Base-by-base conservation (phyloP, 2,329 filamentous ascomycete genomes). In the Onygenales sp. region DNA sequence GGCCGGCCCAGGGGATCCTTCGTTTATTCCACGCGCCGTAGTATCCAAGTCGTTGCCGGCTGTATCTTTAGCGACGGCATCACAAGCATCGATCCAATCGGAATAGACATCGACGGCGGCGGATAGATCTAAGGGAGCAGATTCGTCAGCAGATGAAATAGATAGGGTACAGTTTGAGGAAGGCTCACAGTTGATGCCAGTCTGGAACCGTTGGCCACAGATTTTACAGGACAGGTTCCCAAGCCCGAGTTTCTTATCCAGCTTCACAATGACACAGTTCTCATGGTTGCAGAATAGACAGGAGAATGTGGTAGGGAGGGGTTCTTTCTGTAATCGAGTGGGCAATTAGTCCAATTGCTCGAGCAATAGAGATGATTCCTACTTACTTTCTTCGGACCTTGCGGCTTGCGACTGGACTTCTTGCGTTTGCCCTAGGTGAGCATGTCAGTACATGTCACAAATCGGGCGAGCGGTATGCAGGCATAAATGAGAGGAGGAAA, bases 271-370 rank as follows among this genome's bases (percentile, higher is more conserved):
- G 51, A 98, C 88, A 0, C 91, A 88, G 60, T 89, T 93, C 68
- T 97, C 93, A 73, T 97, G 91, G 70, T 96, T 97, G 78, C 93
- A 98, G 74, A 98, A 98, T 45, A 98, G 84, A 68, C 93, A 98
- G 54, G 91, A 88, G 71, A 98, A 98, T n/a, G 83, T 82, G 2
- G 88, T 91, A 13, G 73, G 65, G n/a, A 77, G 68, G 31, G 73
- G 71, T 59, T 76, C 74, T 61, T 67, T 70, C 72, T 74, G 53
- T 21, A 33, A 37, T 33, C n/a, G 21, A 42, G 34, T n/a, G 32
- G 6, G 39, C 8, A 32, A 13, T 49, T 42, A 36, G 54, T 21
- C 54, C 49, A 33, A 39, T 27, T 36, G 50, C 49, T 9, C 10
- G 40, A 31, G 39, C 33, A 27, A 10, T 33, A 4, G 45, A 31